phyloP scores from a whole-genome alignment of 805 yeast genomes.

The Zygosaccharomyces gambellarensis region DNA sequence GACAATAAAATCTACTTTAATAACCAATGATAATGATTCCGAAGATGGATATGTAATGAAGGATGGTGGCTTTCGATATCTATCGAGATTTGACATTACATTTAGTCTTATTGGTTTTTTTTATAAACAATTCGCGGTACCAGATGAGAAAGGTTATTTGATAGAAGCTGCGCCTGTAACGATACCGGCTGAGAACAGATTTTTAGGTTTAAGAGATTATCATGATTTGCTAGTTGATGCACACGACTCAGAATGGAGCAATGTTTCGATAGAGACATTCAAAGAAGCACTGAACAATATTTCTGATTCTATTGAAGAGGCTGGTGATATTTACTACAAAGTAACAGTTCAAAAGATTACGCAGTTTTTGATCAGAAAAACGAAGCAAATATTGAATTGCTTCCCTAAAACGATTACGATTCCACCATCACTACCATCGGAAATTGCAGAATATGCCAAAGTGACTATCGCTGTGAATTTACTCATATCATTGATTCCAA shows the following conservation, averaged over 20 bases:
- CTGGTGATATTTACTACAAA: conserved; percentile 43
- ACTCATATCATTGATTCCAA: conserved; percentile 46
- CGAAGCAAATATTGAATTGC: conserved; percentile 31
- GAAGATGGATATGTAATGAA: conserved; percentile 23
- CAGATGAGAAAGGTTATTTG: conserved; percentile 23
- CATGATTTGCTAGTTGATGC: conserved; percentile 32
- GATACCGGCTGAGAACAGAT: conserved; percentile 12
- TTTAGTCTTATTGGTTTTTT: conserved; percentile 27
- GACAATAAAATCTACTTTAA: conserved; percentile 26
- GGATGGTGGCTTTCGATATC: conserved; percentile 17
- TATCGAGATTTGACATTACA: conserved; percentile 22
- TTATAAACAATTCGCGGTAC: conserved; percentile 12
- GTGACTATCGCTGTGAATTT: conserved; percentile 36
- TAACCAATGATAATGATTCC: conserved; percentile 19
- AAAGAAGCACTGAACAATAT: conserved; percentile 30
- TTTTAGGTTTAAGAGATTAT: conserved; percentile 30
- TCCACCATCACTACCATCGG: conserved; percentile 29
- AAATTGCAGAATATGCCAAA: conserved; percentile 37
- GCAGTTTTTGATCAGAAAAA: conserved; percentile 37
- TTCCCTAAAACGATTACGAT: conserved; percentile 39
- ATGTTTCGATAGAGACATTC: conserved; percentile 19
- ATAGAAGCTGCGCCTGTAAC: background rate
- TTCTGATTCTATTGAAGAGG: conserved; percentile 40
- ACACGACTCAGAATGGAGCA: conserved; percentile 26
- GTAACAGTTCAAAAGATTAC: conserved; percentile 39